These are phyloP conservation scores for Taphrina flavorubra DNA, from an alignment of 1,139 yeast genomes.

Conservation along the genomic window DNA sequence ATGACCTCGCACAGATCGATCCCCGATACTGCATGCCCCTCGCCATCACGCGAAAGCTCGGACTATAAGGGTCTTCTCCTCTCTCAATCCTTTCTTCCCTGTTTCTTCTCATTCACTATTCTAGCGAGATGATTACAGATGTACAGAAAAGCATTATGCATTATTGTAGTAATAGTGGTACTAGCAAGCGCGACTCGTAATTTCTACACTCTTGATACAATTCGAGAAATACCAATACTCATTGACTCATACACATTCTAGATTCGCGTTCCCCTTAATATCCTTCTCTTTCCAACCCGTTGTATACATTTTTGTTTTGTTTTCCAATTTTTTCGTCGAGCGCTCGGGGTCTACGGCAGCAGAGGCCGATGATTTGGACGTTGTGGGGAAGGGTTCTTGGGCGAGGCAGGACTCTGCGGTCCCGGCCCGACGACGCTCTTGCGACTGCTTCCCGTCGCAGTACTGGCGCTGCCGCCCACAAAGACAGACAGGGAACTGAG, in stretches of 20 bases:
- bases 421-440: neutral
- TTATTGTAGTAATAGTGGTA: neutral
- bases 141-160: constrained; percentile 1
- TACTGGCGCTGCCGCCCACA: neutral
- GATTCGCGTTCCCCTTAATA: neutral
- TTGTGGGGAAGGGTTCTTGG: constrained; percentile 1
- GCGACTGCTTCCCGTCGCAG: constrained; percentile 1
- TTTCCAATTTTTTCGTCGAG: neutral
- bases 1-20: constrained; percentile 65
- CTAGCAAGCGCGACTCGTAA: no score
- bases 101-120: no score
- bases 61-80: neutral
- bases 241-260: neutral
- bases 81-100: no score
- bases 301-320: neutral
- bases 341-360: neutral
- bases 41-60: constrained; percentile 4
- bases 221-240: no score
- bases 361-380: constrained; percentile 26
- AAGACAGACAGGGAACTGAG: constrained; percentile 14
- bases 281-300: neutral
- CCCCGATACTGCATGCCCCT: constrained; percentile 86
- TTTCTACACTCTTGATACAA: constrained; percentile 1
- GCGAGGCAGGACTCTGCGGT: constrained; percentile 5
- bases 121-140: neutral